Percentiles rank a stretch among this genome's conserved stretches.
Conservation (phyloP, 2,329 filamentous ascomycete genomes). For the Colletotrichum liaoningense region DNA sequence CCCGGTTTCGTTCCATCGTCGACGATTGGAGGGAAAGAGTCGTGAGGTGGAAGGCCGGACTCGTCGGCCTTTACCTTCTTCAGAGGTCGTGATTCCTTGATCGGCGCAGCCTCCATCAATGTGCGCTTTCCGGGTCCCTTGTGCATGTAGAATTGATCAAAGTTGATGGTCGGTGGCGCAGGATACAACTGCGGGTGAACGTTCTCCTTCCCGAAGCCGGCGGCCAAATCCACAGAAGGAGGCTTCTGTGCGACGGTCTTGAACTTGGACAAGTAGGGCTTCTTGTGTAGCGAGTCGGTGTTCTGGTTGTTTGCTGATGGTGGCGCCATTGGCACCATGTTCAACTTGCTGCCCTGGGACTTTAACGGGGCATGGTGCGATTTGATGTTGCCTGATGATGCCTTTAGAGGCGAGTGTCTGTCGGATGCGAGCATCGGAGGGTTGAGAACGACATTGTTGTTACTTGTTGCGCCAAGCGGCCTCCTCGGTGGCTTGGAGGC, state of each 20-base stretch:
- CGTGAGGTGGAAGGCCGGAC: constrained; percentile 71
- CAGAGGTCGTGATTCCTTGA: constrained; percentile 72
- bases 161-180: constrained; percentile 57
- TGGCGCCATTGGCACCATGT: constrained; percentile 75
- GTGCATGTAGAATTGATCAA: constrained; percentile 62
- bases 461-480: constrained; percentile 62
- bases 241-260: constrained; percentile 68
- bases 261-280: constrained; percentile 68
- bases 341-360: constrained; percentile 69
- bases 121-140: constrained; percentile 69
- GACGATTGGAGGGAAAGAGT: constrained; percentile 83
- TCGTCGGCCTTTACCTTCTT: constrained; percentile 78
- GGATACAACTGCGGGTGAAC: constrained; percentile 63
- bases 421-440: constrained; percentile 65
- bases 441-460: constrained; percentile 77
- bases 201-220: constrained; percentile 67
- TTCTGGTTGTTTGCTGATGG: constrained; percentile 64
- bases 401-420: constrained; percentile 78
- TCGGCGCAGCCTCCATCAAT: constrained; percentile 78
- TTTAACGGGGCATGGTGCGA: constrained; percentile 71
- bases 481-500: constrained; percentile 59
- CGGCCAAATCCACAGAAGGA: constrained; percentile 52
- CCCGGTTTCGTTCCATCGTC: constrained; percentile 92
- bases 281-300: constrained; percentile 79
- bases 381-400: constrained; percentile 62